phyloP scores from a whole-genome alignment of 2,329 filamentous ascomycete species.

The Fusarium fujikuroi region DNA sequence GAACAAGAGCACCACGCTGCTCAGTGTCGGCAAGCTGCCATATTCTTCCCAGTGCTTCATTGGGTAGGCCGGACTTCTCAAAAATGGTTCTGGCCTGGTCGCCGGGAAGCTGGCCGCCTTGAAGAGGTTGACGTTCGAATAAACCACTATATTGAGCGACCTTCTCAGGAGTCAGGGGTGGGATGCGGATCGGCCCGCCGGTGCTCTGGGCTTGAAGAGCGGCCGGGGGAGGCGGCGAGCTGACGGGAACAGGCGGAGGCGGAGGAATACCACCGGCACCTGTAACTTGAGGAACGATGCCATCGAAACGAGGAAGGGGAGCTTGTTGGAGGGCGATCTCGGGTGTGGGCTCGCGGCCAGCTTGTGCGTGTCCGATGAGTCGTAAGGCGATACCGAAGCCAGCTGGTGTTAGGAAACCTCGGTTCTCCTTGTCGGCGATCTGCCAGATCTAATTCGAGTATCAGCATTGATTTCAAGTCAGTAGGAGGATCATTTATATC shows the following conservation, averaged over 20 bases:
- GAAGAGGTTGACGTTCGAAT: conserved; percentile 88
- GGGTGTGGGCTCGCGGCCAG: conserved; percentile 80
- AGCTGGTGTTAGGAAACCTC: conserved; percentile 89
- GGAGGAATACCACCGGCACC: conserved; percentile 54
- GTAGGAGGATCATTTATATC: not conserved
- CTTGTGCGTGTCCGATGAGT: conserved; percentile 95
- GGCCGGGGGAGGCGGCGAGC: conserved; percentile 60
- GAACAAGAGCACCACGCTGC: conserved; percentile 85
- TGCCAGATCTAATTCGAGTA: conserved; percentile 84
- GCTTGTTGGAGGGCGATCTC: conserved; percentile 87
- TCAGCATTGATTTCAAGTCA: conserved; percentile 3
- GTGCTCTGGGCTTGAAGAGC: conserved; percentile 67
- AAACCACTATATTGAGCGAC: conserved; percentile 87
- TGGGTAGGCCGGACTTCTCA: conserved; percentile 89
- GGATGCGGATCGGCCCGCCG: conserved; percentile 83
- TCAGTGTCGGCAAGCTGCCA: conserved; percentile 96
- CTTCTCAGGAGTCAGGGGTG: conserved; percentile 88
- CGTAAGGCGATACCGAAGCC: conserved; percentile 94
- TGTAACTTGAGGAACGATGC: conserved; percentile 61
- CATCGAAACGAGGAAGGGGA: conserved; percentile 93
- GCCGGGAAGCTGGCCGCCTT: conserved; percentile 76
- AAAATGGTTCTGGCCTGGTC: conserved; percentile 94
- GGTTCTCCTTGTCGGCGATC: conserved; percentile 96
- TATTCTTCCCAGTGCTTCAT: conserved; percentile 91
- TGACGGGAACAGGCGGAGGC: conserved; percentile 49